Evolutionary conservation across 1,139 yeast genomes (phyloP), one percentile per base, ranked within the genome.

Genomic region (Magnusiomyces paraingens): DNA sequence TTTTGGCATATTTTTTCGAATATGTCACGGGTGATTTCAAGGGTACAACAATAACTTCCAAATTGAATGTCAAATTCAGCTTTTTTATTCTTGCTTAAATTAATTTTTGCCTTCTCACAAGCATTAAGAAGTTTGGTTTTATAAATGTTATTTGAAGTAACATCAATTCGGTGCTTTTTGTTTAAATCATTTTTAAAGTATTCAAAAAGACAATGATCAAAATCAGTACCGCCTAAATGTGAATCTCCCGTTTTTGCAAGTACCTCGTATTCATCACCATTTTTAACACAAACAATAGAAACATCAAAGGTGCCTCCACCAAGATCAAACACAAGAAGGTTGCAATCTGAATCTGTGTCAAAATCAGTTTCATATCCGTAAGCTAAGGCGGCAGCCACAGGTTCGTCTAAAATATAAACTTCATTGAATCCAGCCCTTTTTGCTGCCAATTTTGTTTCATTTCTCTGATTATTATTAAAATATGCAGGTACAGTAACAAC

Each of bases 351-450:
- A 26, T 26, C 32, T n/a, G n/a, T n/a, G 18, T 12, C 21, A 14
- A 44, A 29, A 47, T 53, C 29, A 8, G 32, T 5, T 26, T 26
- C 32, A 26, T 5, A 12, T 39, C 98, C 98, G 75, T 90, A 91
- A 58, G 98, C 98, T 72, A 91, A 89, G 56, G 97, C 97, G 59
- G 98, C 97, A 52, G 98, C 98, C 55, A 97, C 91, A 60, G 98
- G 98, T 78, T 90, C 98, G 72, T 91, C 91, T 64, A 90, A 95
- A 69, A 90, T 90, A 78, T 97, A 85, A 70, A 90, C 80, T 56
- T 91, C 95, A 66, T 86, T 89, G 69, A 91, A 81, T 65, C 97
- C 98, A 48, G 97, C 95, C 78, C 91, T 90, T 58, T 88, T 80
- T 77, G 97, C 97, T 53, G 97, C 96, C 73, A 90, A 97, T 78